These are phyloP conservation scores for Passiflora organensis DNA, from an alignment of 345 rosid genomes.

Conservation along the genomic window DNA sequence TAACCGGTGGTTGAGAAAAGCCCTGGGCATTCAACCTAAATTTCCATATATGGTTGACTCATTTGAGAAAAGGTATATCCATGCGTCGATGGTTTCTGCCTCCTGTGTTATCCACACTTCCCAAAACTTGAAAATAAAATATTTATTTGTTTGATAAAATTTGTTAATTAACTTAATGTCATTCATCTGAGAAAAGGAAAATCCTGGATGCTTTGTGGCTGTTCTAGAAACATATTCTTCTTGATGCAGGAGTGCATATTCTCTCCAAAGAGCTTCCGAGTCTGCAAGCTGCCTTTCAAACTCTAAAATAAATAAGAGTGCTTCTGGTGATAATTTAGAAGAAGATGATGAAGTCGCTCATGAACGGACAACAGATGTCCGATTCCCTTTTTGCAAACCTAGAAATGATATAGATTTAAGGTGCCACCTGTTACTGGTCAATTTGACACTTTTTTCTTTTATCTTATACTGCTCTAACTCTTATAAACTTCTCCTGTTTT, in stretches of 20 bases:
- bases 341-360: slow-evolving; percentile 24
- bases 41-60: slow-evolving; percentile 89
- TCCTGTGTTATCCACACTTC: too few species aligned
- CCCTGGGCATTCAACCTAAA: slow-evolving; percentile 87
- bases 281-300: slow-evolving; percentile 31
- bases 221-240: not conserved
- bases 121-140: not conserved
- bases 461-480: not conserved
- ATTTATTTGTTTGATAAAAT: not conserved
- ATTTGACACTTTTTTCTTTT: not conserved
- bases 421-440: slow-evolving; percentile 20
- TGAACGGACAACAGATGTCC: slow-evolving; percentile 34
- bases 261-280: slow-evolving; percentile 59
- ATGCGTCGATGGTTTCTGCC: too few species aligned
- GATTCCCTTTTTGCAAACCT: slow-evolving; percentile 41
- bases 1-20: slow-evolving; percentile 89
- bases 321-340: slow-evolving; percentile 34
- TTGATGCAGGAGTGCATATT: slow-evolving; percentile 61
- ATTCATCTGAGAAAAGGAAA: not conserved
- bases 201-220: slow-evolving; percentile 1
- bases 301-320: slow-evolving; percentile 25
- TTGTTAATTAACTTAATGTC: not conserved
- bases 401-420: slow-evolving; percentile 32
- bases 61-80: slow-evolving; percentile 74
- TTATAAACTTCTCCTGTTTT: slow-evolving; percentile 9